These are phyloP conservation scores for Boletus insuetus DNA, from an alignment of 768 basidiomycete species.

Conservation along the genomic window DNA sequence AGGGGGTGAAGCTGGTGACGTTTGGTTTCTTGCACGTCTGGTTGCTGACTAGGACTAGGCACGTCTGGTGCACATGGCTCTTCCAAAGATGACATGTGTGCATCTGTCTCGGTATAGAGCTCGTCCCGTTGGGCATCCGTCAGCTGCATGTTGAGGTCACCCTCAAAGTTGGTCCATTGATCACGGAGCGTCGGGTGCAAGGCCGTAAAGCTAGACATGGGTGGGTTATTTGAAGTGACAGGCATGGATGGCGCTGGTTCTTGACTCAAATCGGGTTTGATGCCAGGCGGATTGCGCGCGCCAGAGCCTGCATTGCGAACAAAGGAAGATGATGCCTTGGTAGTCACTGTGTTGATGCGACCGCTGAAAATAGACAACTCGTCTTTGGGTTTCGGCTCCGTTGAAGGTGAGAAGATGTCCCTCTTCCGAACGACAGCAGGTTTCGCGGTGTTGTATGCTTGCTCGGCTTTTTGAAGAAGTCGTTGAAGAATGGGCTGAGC, in stretches of 20 bases:
- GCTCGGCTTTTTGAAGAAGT: constrained; percentile 58
- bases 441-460: constrained; percentile 46
- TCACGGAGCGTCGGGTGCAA: constrained; percentile 56
- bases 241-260: constrained; percentile 16
- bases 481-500: constrained; percentile 63
- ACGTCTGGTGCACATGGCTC: background rate
- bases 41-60: background rate
- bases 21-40: constrained; percentile 18
- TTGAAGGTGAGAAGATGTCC: constrained; percentile 59
- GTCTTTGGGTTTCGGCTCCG: constrained; percentile 49
- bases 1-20: constrained; percentile 24
- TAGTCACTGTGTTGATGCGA: constrained; percentile 62
- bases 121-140: constrained; percentile 33
- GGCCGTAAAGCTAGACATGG: constrained; percentile 35
- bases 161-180: constrained; percentile 57
- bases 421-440: constrained; percentile 41
- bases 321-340: constrained; percentile 36
- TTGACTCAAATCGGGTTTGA: constrained; percentile 29
- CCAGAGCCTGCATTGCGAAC: background rate
- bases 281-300: background rate
- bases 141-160: constrained; percentile 49
- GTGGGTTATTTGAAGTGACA: constrained; percentile 29
- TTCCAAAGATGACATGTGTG: constrained; percentile 12
- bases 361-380: constrained; percentile 76
- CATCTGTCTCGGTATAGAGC: constrained; percentile 22